phyloP scores from a whole-genome alignment of 1,139 yeast genomes.

The Pichia sp. region DNA sequence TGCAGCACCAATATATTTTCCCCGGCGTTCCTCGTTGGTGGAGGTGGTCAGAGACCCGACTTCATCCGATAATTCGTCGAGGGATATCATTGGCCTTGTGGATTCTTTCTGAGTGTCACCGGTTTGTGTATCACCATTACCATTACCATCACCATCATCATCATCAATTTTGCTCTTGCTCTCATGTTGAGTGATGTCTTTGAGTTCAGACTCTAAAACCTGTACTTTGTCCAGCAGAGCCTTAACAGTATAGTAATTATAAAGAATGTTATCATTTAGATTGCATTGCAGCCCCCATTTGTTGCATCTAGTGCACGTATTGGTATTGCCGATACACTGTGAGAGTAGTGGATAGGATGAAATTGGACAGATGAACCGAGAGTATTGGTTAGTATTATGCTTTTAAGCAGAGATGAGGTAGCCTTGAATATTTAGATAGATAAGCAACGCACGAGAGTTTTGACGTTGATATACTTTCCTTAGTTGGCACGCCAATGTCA shows the following conservation, averaged over 20 bases:
- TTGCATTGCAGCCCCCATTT: constrained; percentile 16
- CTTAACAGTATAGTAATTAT: constrained; percentile 17
- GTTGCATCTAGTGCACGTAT: constrained; percentile 16
- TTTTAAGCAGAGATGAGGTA: too few relatives aligned
- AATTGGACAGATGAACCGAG: too few relatives aligned
- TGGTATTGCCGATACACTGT: constrained; percentile 17
- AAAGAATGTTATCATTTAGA: constrained; percentile 15
- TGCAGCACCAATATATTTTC: constrained; percentile 22
- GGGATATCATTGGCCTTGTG: too few relatives aligned
- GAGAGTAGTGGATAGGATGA: too few relatives aligned
- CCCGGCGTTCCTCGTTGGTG: constrained; percentile 8
- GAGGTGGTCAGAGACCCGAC: constrained; percentile 19
- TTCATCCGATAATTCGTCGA: constrained; percentile 18
- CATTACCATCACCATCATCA: not conserved
- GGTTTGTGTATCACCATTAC: not conserved
- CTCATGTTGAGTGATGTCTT: not conserved
- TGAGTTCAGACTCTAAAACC: constrained; percentile 7
- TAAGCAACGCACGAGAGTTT: too few relatives aligned
- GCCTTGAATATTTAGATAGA: too few relatives aligned
- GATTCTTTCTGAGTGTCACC: too few relatives aligned
- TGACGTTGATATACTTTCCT: too few relatives aligned
- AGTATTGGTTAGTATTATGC: too few relatives aligned
- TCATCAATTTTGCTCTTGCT: not conserved
- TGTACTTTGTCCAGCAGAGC: constrained; percentile 9
- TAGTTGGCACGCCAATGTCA: too few relatives aligned